Base-by-base conservation (phyloP, 1,284 basidiomycete genomes). In the Golubevia sp. region DNA sequence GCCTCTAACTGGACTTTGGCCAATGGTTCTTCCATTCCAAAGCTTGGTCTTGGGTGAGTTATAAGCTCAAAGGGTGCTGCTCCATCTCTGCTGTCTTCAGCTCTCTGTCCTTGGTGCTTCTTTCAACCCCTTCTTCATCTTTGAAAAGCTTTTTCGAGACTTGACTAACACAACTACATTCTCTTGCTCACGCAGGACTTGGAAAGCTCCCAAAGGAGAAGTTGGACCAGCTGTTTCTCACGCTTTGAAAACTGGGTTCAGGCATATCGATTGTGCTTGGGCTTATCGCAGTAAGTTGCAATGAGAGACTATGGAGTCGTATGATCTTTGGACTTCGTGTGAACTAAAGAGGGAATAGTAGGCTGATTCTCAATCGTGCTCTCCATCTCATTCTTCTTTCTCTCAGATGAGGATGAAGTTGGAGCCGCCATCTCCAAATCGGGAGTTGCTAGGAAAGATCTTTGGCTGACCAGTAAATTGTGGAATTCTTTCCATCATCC, bases 381-480 rank as follows among this genome's bases (percentile, higher is more conserved):
- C 52, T 2, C 21, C 58, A 25, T 13, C 27, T 18, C 52, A 50
- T 5, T 30, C 25, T 25, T 59, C 51, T 63, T 20, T 79, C 75
- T 48, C 30, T 18, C 66, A 60, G 77, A 79, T 63, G 74, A 79
- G 62, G 68, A 70, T 60, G 76, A 79, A 63, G 76, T 79, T 18
- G 76, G 76, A 51, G 67, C 71, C 59, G 76, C 71, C 24, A 75
- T 79, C 73, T 70, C 66, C 60, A 58, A 59, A 53, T 68, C 65
- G 0, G 69, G 73, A 49, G 64, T 79, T 4, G 71, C 69, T 27
- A 70, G 76, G 20, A 62, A 69, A 58, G 66, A 79, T 25, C 68
- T 79, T 63, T 79, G 66, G 67, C 66, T 79, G 58, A 79, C 76
- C 49, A 71, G 65, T 44, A 79, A 79, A 67, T 64, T 78, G 49